Evolutionary conservation across 352 stramenopile species (phyloP), one percentile per base, ranked within the genome.

Genomic region (Phytophthora ramorum): DNA sequence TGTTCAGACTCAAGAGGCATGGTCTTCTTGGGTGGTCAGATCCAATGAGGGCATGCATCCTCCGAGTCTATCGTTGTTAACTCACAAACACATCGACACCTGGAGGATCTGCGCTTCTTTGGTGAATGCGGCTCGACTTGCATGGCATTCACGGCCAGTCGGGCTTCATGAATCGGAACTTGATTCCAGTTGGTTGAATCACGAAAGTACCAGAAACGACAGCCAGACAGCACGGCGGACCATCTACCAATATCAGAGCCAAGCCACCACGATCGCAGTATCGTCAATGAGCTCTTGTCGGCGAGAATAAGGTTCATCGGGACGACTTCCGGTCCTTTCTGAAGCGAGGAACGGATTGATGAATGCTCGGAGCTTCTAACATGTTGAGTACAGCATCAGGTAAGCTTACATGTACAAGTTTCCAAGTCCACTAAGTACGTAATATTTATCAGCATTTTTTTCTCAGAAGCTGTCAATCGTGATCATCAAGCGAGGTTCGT

Each of bases 391-490:
- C 22, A n/a, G n/a, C n/a, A n/a, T n/a, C n/a, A n/a, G 22, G 22
- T 24, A 24, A 24, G 22, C 22, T 24, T 24, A 24, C 22, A 24
- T n/a, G n/a, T n/a, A 24, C 22, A 24, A 24, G n/a, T n/a, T n/a
- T n/a, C n/a, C n/a, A n/a, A 24, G 22, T 24, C 22, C 22, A 32
- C 13, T 40, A 40, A 40, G 16, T 44, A 44, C 37, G 37, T 12
- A 12, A 1, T 12, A 6, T n/a, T 56, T 20, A 56, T 47, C 16
- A 24, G 12, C 26, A 24, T 45, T 41, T 60, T 69, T 53, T 71
- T 63, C 57, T 59, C 50, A 61, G 44, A 56, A 61, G 58, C 28
- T 30, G 58, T 60, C 48, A 58, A 60, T 71, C 17, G 48, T 32
- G 28, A 50, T 30, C 22, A 62, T 49, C 56, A 32, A 32, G 26